Evolutionary conservation across 2,329 filamentous ascomycete genomes (phyloP).

Genomic region (Aureobasidium mangrovei): DNA sequence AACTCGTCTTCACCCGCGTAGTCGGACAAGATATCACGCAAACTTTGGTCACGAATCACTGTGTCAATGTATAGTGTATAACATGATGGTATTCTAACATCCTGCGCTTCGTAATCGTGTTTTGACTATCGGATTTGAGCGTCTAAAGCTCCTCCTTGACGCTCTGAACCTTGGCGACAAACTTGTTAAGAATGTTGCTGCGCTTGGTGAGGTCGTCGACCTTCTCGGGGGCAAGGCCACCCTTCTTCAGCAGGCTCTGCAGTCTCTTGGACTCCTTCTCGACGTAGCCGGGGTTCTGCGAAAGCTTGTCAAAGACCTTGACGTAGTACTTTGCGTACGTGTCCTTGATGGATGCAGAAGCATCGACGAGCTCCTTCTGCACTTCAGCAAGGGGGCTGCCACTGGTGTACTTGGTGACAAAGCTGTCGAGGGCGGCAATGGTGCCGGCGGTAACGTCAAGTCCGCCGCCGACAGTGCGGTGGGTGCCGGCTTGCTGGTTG

Average conservation of each 20-base stretch:
- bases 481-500: slow-evolving; percentile 81
- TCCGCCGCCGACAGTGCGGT: slow-evolving; percentile 72
- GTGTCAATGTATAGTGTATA: background rate
- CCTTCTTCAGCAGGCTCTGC: slow-evolving; percentile 73
- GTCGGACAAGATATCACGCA: background rate
- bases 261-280: slow-evolving; percentile 79
- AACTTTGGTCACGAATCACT: no score
- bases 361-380: slow-evolving; percentile 62
- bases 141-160: slow-evolving; percentile 28
- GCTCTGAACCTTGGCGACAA: slow-evolving; percentile 47
- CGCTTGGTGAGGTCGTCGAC: slow-evolving; percentile 77
- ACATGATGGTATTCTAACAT: background rate
- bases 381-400: slow-evolving; percentile 57
- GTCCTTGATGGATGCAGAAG: slow-evolving; percentile 57
- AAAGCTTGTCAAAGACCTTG: slow-evolving; percentile 79
- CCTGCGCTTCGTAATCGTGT: background rate
- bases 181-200: slow-evolving; percentile 79
- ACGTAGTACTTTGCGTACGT: slow-evolving; percentile 93
- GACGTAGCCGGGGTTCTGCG: slow-evolving; percentile 66
- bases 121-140: background rate
- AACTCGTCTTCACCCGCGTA: slow-evolving; percentile 9
- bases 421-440: slow-evolving; percentile 64
- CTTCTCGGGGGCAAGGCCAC: slow-evolving; percentile 76
- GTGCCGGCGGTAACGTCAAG: slow-evolving; percentile 74
- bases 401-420: slow-evolving; percentile 63